phyloP scores from a whole-genome alignment of 306 rosid genomes.

The Cucurbita pepo region DNA sequence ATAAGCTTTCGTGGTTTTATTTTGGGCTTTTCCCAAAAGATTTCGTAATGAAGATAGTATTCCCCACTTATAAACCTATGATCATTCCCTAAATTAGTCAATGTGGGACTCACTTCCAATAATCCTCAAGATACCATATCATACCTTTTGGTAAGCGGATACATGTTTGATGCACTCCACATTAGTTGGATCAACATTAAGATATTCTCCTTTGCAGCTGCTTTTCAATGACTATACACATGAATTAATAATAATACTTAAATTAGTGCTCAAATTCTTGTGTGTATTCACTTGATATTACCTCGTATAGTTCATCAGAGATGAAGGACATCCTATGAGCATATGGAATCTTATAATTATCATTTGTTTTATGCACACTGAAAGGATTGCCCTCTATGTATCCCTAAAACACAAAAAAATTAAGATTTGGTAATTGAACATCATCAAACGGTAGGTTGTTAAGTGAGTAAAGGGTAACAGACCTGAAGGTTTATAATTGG shows the following conservation, averaged over 20 bases:
- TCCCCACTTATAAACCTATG: too few relatives aligned
- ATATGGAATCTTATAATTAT: constrained; percentile 11
- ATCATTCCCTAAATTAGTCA: too few relatives aligned
- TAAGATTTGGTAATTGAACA: too few relatives aligned
- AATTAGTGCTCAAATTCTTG: too few relatives aligned
- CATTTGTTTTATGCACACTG: neutral
- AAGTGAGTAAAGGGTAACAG: neutral
- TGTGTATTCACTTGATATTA: neutral
- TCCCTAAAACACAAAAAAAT: constrained; percentile 23
- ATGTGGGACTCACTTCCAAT: too few relatives aligned
- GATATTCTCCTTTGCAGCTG: constrained; percentile 33
- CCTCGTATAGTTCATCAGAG: constrained; percentile 42
- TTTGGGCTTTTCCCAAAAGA: too few relatives aligned
- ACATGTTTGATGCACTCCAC: constrained; percentile 18
- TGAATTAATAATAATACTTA: neutral
- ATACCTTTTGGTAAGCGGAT: constrained; percentile 8
- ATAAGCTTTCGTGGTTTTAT: too few relatives aligned
- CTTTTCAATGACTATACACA: constrained; percentile 10
- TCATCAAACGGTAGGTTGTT: neutral
- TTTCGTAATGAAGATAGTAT: too few relatives aligned
- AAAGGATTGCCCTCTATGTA: constrained; percentile 33
- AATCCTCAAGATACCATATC: neutral
- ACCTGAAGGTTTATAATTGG: constrained; percentile 57
- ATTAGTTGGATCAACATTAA: constrained; percentile 13
- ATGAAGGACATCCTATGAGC: constrained; percentile 54